Base-by-base conservation (phyloP, 106 monocot genomes). In the Apostasia ramifera region DNA sequence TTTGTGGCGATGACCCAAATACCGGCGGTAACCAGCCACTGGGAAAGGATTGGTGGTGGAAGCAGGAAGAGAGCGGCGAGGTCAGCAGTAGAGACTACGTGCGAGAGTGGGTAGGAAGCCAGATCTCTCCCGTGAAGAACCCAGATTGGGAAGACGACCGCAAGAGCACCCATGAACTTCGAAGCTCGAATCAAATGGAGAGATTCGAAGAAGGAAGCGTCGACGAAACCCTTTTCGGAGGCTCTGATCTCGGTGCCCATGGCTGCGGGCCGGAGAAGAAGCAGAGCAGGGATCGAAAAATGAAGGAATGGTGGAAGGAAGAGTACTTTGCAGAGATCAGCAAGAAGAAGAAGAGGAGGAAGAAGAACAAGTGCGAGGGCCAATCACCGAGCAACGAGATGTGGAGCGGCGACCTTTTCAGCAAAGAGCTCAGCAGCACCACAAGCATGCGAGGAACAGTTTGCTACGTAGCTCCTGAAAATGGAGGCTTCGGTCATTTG, bases 21-120 rank as follows among this genome's bases (percentile, higher is more conserved):
- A 26, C 26, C 26, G 26, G 26, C 26, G 26, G 26, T 26, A 26
- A 26, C 26, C 26, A 26, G 26, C 26, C 26, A 59, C 12, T 68
- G 67, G 84, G 71, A n/a, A 76, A 65, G n/a, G 82, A 83, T 44
- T 94, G 94, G 94, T 94, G 94, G 94, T 94, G 94, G 94, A 87
- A 85, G 79, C 94, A 91, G 69, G 84, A 94, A 6, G 81, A 47
- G 39, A 85, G 83, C 45, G 79, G 82, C 2, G 94, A 94, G 14
- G 55, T 88, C 59, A 63, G 67, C 38, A 81, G 91, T 44, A 85
- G 64, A 54, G 88, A 94, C 56, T 94, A 91, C 46, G 91, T 94
- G 9, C 67, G 76, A 0, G 94, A 94, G 60, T 93, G 93, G 93
- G 86, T 88, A 3, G 88, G 83, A 13, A 83, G 70, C 76, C 88